A percentile compares a stretch with the other conserved stretches of the same genome.
Conservation (phyloP, 148 eudicot species). For the Rhododendron ovatum region DNA sequence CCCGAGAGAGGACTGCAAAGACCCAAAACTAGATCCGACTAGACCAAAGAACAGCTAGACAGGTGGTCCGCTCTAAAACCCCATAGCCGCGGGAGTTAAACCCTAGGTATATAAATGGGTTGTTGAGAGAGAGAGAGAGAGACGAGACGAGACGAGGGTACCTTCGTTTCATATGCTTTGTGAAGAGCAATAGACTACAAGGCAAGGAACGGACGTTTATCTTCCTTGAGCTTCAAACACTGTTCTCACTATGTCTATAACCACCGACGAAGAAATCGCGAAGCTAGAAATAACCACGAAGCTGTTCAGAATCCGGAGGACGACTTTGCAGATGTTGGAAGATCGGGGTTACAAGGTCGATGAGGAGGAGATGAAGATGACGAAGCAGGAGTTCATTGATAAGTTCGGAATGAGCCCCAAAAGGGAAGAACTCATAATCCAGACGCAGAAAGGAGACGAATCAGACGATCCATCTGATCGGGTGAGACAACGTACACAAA, state of each 20-base stretch:
- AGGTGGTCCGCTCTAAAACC: too few species aligned
- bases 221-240: neutral
- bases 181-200: neutral
- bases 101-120: too few species aligned
- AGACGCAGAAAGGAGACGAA: neutral
- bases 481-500: neutral
- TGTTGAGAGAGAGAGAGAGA: too few species aligned
- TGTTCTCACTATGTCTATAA: neutral
- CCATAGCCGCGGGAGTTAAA: too few species aligned
- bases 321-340: neutral
- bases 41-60: too few species aligned
- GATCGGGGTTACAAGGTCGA: neutral
- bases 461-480: neutral
- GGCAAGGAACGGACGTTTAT: neutral
- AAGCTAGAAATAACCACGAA: neutral
- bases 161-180: neutral
- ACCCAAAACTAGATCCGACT: too few species aligned
- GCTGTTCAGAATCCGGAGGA: neutral
- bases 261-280: neutral
- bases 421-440: neutral
- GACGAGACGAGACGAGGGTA: too few species aligned
- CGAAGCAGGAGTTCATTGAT: neutral
- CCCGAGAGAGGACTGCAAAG: accelerated
- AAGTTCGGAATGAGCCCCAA: neutral
- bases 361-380: neutral